phyloP scores from a whole-genome alignment of 768 basidiomycete genomes.

The Butyriboletus loyo region DNA sequence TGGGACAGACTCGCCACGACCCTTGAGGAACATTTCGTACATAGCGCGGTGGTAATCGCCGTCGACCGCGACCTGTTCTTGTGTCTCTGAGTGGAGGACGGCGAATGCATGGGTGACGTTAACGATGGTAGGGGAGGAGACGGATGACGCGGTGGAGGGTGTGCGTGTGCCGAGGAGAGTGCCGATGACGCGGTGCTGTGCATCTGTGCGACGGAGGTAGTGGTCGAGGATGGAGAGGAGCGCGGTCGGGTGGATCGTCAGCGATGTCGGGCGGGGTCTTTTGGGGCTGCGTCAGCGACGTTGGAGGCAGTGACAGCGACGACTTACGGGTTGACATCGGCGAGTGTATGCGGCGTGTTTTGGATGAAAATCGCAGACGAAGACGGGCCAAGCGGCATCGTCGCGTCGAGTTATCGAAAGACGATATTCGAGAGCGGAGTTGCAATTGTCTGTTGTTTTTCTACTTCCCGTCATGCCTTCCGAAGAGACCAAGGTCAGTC shows the following conservation, averaged over 20 bases:
- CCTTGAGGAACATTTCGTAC: conserved; percentile 74
- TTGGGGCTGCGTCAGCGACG: neutral
- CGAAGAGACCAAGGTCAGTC: conserved; percentile 81
- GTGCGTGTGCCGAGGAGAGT: conserved; percentile 83
- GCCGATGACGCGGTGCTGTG: conserved; percentile 88
- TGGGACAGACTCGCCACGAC: conserved; percentile 52
- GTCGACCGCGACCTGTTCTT: conserved; percentile 92
- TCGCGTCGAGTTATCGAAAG: conserved; percentile 17
- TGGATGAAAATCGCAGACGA: conserved; percentile 47
- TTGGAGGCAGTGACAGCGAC: neutral
- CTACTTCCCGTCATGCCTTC: conserved; percentile 60
- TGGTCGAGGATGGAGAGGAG: conserved; percentile 96
- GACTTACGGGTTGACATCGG: conserved; percentile 36
- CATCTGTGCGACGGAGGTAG: conserved; percentile 82
- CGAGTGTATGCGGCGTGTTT: conserved; percentile 27
- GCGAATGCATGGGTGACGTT: conserved; percentile 86
- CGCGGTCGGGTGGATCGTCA: conserved; percentile 88
- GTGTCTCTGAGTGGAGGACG: conserved; percentile 88
- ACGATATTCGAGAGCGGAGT: conserved; percentile 27
- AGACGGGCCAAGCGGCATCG: conserved; percentile 47
- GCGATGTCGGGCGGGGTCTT: conserved; percentile 67
- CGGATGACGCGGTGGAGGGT: conserved; percentile 37
- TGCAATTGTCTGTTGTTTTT: conserved; percentile 21
- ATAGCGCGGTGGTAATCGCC: conserved; percentile 94
- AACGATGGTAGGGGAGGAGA: conserved; percentile 32